Evolutionary conservation across 2,329 filamentous ascomycete species (phyloP).

Genomic region (Hypoxylon sp.): DNA sequence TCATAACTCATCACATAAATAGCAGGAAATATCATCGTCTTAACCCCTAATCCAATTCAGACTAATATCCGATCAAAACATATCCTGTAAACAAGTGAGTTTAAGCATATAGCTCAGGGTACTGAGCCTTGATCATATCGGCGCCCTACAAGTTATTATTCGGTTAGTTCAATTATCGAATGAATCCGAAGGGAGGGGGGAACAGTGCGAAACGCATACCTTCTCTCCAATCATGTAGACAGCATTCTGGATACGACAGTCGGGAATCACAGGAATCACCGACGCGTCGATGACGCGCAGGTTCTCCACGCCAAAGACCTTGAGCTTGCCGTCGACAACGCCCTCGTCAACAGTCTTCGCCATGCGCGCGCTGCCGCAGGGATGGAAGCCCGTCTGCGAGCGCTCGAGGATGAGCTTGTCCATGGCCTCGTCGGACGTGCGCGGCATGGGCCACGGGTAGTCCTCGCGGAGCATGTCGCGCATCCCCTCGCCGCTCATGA

Average conservation of each 20-base stretch:
- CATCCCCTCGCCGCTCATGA: constrained; percentile 65
- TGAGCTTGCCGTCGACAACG: constrained; percentile 60
- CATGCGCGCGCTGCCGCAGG: constrained; percentile 62
- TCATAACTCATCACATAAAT: background rate
- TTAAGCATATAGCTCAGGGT: constrained; percentile 46
- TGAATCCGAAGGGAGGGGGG: background rate
- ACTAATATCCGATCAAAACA: background rate
- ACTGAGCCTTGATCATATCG: constrained; percentile 56
- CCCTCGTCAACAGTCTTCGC: constrained; percentile 60
- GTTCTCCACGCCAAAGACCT: constrained; percentile 62
- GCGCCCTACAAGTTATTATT: constrained; percentile 46
- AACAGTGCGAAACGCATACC: no score
- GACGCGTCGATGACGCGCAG: constrained; percentile 65
- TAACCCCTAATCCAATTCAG: background rate
- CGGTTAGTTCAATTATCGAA: constrained; percentile 11
- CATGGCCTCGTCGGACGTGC: constrained; percentile 64
- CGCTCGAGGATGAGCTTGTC: constrained; percentile 63
- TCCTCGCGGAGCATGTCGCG: constrained; percentile 61
- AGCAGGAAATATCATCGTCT: no score
- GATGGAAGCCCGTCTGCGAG: constrained; percentile 64
- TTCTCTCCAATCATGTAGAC: constrained; percentile 70
- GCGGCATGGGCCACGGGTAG: constrained; percentile 69
- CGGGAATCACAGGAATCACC: constrained; percentile 63
- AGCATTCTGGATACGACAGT: constrained; percentile 66
- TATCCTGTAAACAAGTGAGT: background rate